Base-by-base conservation (phyloP, 305 asterid genomes). In the Fraxinus nigra region DNA sequence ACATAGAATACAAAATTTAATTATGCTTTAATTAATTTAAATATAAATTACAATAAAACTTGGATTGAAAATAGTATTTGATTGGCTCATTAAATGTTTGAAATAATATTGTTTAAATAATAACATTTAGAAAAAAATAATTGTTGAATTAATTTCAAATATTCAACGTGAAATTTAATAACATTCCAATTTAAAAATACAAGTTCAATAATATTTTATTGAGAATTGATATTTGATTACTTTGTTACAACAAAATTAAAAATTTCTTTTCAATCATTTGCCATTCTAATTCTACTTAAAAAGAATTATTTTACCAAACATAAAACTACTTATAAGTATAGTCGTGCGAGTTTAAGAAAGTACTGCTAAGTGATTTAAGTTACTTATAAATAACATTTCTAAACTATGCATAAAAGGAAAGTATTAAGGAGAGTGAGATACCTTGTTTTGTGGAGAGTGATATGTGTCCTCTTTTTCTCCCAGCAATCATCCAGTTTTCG, bases 401-500 rank as follows among this genome's bases (percentile, higher is more conserved):
- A 63, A 24, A 22, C 33, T 22, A 9, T 0, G 1, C 32, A 8
- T 65, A 72, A 76, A 37, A 61, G 79, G 9, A 63, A 78, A 72
- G 61, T n/a, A 32, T 73, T 13, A 38, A 56, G 70, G 43, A 75
- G 11, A 70, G 35, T 9, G 20, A 22, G 82, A 61, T 89, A 91
- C 99, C 98, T 89, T 92, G 98, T 88, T 92, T 87, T 16, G 90
- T 83, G 77, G 98, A 89, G 86, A 96, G 98, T 14, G 90, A 80
- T 1, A 85, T 87, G 70, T 93, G 92, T 72, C 99, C 99, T 82
- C 97, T 86, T 89, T 94, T 96, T 83, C 98, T 88, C 83, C 99
- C 99, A 65, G 99, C 99, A 85, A 94, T 86, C 99, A 96, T 96
- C 99, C 99, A 96, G 89, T 91, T 95, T 86, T 92, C 97, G 24